Evolutionary conservation across 2,329 filamentous ascomycete genomes (phyloP).

Genomic region (Leptosphaerulina australis): DNA sequence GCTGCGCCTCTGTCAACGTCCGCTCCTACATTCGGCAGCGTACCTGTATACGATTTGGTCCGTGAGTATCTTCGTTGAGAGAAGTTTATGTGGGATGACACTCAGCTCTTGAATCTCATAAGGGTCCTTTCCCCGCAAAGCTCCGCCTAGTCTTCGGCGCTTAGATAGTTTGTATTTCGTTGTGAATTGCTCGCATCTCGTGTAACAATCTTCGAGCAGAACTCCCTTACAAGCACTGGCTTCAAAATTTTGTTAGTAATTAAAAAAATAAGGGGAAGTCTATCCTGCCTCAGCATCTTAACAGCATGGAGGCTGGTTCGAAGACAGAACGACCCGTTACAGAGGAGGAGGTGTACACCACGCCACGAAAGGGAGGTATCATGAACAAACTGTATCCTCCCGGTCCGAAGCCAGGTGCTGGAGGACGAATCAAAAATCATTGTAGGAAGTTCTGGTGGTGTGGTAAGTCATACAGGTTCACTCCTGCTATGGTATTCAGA

Average conservation of each 20-base stretch:
- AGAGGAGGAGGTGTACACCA: constrained; percentile 27
- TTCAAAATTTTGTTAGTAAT: background rate
- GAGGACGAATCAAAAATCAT: constrained; percentile 44
- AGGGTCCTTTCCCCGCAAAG: constrained; percentile 39
- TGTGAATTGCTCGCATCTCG: constrained; percentile 2
- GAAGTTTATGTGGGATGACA: constrained; percentile 37
- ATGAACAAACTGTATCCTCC: constrained; percentile 45
- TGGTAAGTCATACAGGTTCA: constrained; percentile 30
- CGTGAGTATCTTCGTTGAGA: constrained; percentile 22
- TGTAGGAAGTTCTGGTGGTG: constrained; percentile 50
- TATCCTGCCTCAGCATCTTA: background rate
- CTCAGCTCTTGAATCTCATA: constrained; percentile 19
- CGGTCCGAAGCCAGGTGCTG: constrained; percentile 39
- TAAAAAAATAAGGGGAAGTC: background rate
- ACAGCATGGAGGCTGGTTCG: constrained; percentile 30
- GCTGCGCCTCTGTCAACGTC: constrained; percentile 31
- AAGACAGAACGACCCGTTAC: constrained; percentile 22
- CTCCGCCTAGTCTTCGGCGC: constrained; percentile 20
- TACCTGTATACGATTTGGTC: constrained; percentile 26
- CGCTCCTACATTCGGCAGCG: constrained; percentile 26
- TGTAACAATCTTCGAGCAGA: background rate
- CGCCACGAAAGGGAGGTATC: constrained; percentile 36
- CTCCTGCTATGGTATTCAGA: background rate
- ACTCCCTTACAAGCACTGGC: background rate
- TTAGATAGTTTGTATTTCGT: constrained; percentile 15